Base-by-base conservation (phyloP, 2,329 filamentous ascomycete genomes). In the Hansfordia pulvinata region DNA sequence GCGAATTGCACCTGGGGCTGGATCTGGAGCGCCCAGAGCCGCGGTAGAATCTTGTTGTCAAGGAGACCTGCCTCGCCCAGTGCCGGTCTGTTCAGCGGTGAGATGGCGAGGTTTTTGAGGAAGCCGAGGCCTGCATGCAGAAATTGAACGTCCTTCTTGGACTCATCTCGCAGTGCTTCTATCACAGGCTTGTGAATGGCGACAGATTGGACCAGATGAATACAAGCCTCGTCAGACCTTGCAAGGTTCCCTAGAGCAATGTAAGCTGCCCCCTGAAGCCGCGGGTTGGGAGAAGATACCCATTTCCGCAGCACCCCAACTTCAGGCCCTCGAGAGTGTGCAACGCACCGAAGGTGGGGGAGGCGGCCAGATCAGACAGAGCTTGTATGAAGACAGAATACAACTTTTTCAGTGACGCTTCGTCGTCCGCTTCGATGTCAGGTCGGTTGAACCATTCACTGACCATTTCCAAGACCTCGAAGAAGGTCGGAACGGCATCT, bases 41-140 rank as follows among this genome's bases (percentile, higher is more conserved):
- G 57, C 0, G 71, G 68, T 2, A 76, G 52, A 17, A 60, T 48
- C 3, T 37, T 30, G 0, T 50, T 38, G 5, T 56, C 51, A 4
- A 75, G 50, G 2, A 75, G 47, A 1, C 48, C 46, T 4, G 50
- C 43, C 5, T 48, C 46, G 10, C 62, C 62, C 2, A 77, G 52
- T 0, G 49, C 25, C 3, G 54, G 34, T 42, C 73, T 76, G 47
- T 76, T 76, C 15, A 46, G 42, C 0, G 48, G 30, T 0, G 70
- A 67, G 26, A 77, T 69, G 15, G 71, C 66, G 7, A 77, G 61
- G 42, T 77, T 77, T 46, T 74, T 76, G 32, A 76, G 60, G 39
- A 75, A 74, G 6, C 68, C 64, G 11, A 77, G 53, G 3, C 57
- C 52, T 2, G 68, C 58, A 39, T 76, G 70, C 1, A 71, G 52